These are phyloP conservation scores for Vanderwaltozyma polyspora DNA, from an alignment of 805 yeast species.

Conservation along the genomic window DNA sequence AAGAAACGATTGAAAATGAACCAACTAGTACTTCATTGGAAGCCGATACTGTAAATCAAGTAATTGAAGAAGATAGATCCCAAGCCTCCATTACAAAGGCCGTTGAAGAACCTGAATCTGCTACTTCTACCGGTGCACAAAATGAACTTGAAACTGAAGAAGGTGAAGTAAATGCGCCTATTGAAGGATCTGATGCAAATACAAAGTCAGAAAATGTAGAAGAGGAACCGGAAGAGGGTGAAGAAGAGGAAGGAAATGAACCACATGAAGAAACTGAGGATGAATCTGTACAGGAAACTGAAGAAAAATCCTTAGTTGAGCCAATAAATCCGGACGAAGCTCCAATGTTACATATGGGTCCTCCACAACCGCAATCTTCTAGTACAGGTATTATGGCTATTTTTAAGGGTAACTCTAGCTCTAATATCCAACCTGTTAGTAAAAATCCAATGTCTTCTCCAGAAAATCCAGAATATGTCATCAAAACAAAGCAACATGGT, in stretches of 20 bases:
- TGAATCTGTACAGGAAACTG: not conserved
- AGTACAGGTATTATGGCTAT: not conserved
- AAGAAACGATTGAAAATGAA: too few species aligned
- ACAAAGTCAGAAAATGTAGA: not conserved
- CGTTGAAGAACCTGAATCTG: too few species aligned
- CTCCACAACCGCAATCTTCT: not conserved
- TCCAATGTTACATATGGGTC: slow-evolving; percentile 8
- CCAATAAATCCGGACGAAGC: slow-evolving; percentile 9
- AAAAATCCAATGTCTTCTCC: slow-evolving; percentile 21
- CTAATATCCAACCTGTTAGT: not conserved
- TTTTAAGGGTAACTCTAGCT: not conserved
- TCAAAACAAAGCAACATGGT: slow-evolving; percentile 17
- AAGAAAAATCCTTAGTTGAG: slow-evolving; percentile 1
- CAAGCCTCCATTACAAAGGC: too few species aligned
- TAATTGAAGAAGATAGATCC: too few species aligned
- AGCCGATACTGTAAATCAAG: too few species aligned
- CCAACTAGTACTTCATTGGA: too few species aligned
- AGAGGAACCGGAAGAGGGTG: not conserved
- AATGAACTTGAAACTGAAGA: not conserved
- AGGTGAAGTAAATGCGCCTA: not conserved
- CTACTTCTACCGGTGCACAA: too few species aligned
- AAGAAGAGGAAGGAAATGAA: not conserved
- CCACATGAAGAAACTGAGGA: not conserved
- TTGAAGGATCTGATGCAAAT: too few species aligned
- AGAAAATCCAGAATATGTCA: slow-evolving; percentile 21